phyloP scores from a whole-genome alignment of 176 grass and related monocot species.

The Chloris gayana region DNA sequence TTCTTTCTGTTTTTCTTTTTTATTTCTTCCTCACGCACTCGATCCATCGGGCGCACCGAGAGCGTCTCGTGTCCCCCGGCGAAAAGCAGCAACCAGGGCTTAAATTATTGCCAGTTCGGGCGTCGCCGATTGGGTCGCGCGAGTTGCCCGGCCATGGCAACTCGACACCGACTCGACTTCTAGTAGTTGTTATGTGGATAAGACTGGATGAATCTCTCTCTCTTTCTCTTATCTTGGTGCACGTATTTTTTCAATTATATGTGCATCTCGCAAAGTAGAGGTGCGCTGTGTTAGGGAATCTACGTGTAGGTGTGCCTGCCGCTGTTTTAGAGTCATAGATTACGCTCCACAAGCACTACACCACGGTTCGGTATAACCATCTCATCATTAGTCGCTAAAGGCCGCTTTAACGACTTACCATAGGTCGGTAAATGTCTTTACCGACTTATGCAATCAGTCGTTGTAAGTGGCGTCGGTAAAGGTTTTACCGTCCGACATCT shows the following conservation, averaged over 20 bases:
- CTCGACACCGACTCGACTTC: conserved; percentile 13
- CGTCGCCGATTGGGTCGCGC: background rate
- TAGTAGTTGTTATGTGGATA: conserved; percentile 12
- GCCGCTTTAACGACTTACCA: too few species aligned
- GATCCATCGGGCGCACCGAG: background rate
- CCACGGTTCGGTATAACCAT: too few species aligned
- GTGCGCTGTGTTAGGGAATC: background rate
- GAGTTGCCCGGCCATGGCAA: background rate
- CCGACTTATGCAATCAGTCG: too few species aligned
- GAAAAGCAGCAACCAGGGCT: background rate
- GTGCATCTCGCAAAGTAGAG: background rate
- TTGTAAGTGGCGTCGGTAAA: too few species aligned
- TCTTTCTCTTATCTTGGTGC: background rate
- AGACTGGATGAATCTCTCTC: background rate
- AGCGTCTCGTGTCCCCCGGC: background rate
- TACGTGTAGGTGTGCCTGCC: background rate
- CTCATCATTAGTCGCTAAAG: too few species aligned
- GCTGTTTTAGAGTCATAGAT: background rate
- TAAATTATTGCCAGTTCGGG: conserved; percentile 30
- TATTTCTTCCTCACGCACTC: background rate
- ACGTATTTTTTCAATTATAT: background rate
- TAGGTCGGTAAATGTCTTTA: too few species aligned
- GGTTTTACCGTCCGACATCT: too few species aligned
- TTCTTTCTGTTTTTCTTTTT: background rate
- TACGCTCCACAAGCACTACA: background rate